These are phyloP conservation scores for Coniochaeta sp. DNA, from an alignment of 2,329 filamentous ascomycete species.

Conservation along the genomic window DNA sequence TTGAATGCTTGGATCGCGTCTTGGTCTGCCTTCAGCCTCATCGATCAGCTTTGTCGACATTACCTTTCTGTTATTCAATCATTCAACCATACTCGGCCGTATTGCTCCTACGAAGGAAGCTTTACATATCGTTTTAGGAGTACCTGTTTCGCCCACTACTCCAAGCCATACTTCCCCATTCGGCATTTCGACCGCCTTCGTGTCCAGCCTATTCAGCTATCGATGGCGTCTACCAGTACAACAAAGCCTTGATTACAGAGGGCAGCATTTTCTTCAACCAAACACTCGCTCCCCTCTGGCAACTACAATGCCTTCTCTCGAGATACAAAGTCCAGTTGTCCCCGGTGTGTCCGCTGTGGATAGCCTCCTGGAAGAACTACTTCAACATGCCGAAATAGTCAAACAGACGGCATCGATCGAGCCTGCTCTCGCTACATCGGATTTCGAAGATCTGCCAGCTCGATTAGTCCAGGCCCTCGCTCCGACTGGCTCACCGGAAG, in stretches of 20 bases:
- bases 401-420: slow-evolving; percentile 60
- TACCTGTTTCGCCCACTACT: not conserved
- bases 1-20: not conserved
- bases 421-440: slow-evolving; percentile 63
- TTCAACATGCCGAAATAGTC: slow-evolving; percentile 48
- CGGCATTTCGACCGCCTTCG: not conserved
- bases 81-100: not conserved
- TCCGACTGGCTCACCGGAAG: slow-evolving; percentile 12
- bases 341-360: slow-evolving; percentile 46
- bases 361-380: slow-evolving; percentile 45
- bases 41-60: not conserved
- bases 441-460: slow-evolving; percentile 45
- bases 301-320: slow-evolving; percentile 41
- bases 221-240: not conserved
- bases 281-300: not conserved
- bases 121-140: not conserved
- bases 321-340: slow-evolving; percentile 37
- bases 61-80: too few relatives aligned
- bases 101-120: not conserved
- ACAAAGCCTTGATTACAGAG: slow-evolving; percentile 1
- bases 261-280: not conserved
- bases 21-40: not conserved
- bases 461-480: slow-evolving; percentile 34
- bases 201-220: not conserved
- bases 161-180: not conserved